phyloP scores from a whole-genome alignment of 305 asterid genomes.

The Solanum hybrid region DNA sequence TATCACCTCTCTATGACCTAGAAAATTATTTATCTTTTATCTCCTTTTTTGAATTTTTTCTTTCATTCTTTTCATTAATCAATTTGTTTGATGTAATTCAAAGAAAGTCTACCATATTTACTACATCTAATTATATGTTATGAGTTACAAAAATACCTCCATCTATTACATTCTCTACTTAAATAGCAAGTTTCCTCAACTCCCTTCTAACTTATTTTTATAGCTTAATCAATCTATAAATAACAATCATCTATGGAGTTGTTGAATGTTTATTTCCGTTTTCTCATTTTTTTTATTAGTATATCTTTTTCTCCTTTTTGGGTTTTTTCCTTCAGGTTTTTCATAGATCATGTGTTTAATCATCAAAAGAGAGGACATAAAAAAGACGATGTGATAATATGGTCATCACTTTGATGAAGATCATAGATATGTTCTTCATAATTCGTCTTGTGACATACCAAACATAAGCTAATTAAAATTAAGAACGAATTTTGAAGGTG shows the following conservation, averaged over 20 bases:
- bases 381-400: not conserved
- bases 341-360: not conserved
- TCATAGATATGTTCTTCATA: not conserved
- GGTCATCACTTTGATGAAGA: not conserved
- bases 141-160: not conserved
- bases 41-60: not conserved
- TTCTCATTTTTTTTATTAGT: not conserved
- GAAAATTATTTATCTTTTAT: not conserved
- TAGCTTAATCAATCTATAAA: not conserved
- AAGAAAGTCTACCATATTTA: not conserved
- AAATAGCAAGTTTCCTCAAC: not conserved
- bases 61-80: not conserved
- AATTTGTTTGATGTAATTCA: not conserved
- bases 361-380: not conserved
- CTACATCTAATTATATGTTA: not conserved
- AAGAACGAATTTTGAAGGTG: not conserved
- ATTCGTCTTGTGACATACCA: not conserved
- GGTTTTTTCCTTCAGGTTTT: not conserved
- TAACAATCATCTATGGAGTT: not conserved
- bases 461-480: not conserved
- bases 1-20: not conserved
- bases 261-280: not conserved
- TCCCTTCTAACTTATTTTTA: not conserved
- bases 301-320: not conserved
- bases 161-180: not conserved